Base-by-base conservation (phyloP, 169 alveolate species). In the Plasmodium relictum region DNA sequence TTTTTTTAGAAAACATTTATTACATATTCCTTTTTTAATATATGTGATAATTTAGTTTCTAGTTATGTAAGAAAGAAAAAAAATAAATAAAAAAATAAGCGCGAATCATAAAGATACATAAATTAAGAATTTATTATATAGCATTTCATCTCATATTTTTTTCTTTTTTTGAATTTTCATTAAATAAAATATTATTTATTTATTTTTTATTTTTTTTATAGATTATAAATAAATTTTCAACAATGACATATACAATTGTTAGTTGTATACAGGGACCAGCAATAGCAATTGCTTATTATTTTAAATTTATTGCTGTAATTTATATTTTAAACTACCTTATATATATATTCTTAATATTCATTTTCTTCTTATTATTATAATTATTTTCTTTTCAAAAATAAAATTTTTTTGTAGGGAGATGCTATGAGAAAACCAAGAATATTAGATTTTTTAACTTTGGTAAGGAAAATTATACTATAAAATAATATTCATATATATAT, bases 251-350 rank as follows among this genome's bases (percentile, higher is more conserved):
- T 24, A 76, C 89, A 50, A 76, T 76, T 42, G 89, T 76, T 24
- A 76, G 89, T 48, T 76, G 89, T 54, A 76, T 76, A 44, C 89
- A 76, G 48, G 89, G 89, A 63, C 89, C 89, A 63, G 89, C 89
- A 45, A 76, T 76, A 63, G 62, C 89, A 63, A 76, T 76, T 9
- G 89, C 89, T 5, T 76, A 76, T 54, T 76, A 76, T 52, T 76
- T 76, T 76, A 76, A 76, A 63, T 76, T 76, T 41, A 26, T 76
- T 44, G 89, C 89, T 68, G 89, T 76, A 76, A 45, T 37, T 31
- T 31, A 31, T 31, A 31, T 31, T 31, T 31, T 31, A 3, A 31
- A 6, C 31, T 59, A 31, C 3, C 39, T 31, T 8, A 24, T 22
- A 61, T 50, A 48, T 52, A 52, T 52, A 52, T 54, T 16, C 22